phyloP scores from a whole-genome alignment of 1,284 basidiomycete genomes.

The Trichosporon asahii region DNA sequence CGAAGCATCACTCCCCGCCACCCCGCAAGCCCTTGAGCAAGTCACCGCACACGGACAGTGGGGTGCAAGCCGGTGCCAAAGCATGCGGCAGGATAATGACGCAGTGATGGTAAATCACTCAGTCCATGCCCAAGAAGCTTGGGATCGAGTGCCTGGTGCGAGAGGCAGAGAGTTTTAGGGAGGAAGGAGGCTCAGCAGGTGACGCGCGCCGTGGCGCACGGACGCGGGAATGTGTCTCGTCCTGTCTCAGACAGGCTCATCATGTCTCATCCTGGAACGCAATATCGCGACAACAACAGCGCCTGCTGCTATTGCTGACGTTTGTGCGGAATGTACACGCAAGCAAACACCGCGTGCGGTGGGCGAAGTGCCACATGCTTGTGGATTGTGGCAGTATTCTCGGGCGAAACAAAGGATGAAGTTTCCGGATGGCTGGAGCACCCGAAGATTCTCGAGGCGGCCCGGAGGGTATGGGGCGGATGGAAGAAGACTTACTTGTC shows the following conservation, averaged over 20 bases:
- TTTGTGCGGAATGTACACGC: background rate
- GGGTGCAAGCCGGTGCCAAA: background rate
- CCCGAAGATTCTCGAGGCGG: background rate
- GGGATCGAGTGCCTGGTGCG: background rate
- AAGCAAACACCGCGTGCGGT: background rate
- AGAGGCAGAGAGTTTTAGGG: background rate
- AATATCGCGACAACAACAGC: background rate
- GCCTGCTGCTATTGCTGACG: background rate
- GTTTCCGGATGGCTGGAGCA: background rate
- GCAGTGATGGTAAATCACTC: background rate
- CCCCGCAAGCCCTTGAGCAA: background rate
- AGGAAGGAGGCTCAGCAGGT: background rate
- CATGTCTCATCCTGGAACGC: slow-evolving; percentile 2
- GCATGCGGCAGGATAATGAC: background rate
- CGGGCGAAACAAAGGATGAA: background rate
- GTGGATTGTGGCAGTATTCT: background rate
- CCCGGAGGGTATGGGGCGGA: background rate
- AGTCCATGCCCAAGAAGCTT: background rate
- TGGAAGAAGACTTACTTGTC: background rate
- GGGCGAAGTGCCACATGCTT: background rate
- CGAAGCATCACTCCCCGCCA: background rate
- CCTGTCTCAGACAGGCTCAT: background rate
- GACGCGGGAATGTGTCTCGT: background rate
- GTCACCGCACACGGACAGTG: background rate
- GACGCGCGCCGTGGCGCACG: background rate